Evolutionary conservation across 495 filamentous ascomycete genomes (phyloP).

Genomic region (Echria macrotheca): DNA sequence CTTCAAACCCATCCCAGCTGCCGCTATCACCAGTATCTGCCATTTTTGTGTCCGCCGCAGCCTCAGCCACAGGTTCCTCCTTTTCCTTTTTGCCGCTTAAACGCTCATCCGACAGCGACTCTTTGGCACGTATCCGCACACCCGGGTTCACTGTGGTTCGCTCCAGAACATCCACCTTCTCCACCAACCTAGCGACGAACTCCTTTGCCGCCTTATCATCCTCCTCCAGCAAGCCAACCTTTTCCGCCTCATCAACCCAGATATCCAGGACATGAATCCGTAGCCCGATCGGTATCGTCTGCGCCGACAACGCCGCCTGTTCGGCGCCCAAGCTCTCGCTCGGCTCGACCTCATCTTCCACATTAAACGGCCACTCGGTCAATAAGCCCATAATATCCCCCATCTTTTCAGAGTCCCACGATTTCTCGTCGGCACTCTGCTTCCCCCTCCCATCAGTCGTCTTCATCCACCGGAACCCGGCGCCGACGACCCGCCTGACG

Average conservation of each 20-base stretch:
- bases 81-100: conserved; percentile 43
- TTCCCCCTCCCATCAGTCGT: conserved; percentile 22
- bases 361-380: conserved; percentile 40
- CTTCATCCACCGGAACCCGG: conserved; percentile 56
- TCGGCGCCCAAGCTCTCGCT: conserved; percentile 1
- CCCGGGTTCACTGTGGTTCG: conserved; percentile 59
- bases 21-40: conserved; percentile 24
- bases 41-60: conserved; percentile 36
- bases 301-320: conserved; percentile 27
- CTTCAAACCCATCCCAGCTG: conserved; percentile 73
- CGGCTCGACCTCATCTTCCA: conserved; percentile 30
- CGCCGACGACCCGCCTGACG: conserved; percentile 68
- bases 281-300: conserved; percentile 66
- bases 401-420: conserved; percentile 30
- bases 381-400: conserved; percentile 38
- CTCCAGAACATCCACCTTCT: conserved; percentile 35
- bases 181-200: conserved; percentile 33
- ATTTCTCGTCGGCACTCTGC: neutral
- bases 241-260: conserved; percentile 81
- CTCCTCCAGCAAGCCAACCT: conserved; percentile 51
- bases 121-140: conserved; percentile 64
- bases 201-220: conserved; percentile 29
- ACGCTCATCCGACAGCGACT: conserved; percentile 70
- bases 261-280: conserved; percentile 86
- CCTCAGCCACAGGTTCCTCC: conserved; percentile 23